Conservation (phyloP, 345 rosid species). For the Eucalyptus cloeziana region DNA sequence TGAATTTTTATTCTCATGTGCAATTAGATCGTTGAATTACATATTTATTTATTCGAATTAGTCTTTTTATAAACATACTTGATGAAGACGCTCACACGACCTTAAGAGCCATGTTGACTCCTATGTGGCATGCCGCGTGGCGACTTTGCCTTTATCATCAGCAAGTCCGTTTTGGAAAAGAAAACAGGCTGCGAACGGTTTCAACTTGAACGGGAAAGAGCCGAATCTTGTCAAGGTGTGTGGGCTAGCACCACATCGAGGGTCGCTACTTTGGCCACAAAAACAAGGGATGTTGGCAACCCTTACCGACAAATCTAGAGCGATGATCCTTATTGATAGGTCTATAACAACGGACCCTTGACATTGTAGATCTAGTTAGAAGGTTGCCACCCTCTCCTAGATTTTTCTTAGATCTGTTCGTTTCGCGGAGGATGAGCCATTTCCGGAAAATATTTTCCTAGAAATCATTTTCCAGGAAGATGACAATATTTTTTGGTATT, state of each 20-base stretch:
- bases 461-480: too few relatives aligned
- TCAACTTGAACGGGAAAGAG: neutral
- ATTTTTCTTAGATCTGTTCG: neutral
- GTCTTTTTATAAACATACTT: neutral
- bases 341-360: neutral
- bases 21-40: neutral
- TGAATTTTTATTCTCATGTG: rapidly evolving
- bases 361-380: too few relatives aligned
- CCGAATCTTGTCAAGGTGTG: too few relatives aligned
- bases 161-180: neutral
- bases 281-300: neutral
- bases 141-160: neutral
- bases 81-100: neutral
- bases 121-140: neutral
- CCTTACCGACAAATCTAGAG: neutral
- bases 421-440: too few relatives aligned
- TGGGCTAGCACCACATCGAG: too few relatives aligned
- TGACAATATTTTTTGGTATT: too few relatives aligned
- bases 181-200: neutral
- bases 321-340: too few relatives aligned
- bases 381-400: rapidly evolving
- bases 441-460: too few relatives aligned
- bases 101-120: neutral
- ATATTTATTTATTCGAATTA: neutral
- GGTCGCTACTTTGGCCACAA: neutral